Base-by-base conservation (phyloP, 2,329 filamentous ascomycete species). In the Didymella arachidicola region DNA sequence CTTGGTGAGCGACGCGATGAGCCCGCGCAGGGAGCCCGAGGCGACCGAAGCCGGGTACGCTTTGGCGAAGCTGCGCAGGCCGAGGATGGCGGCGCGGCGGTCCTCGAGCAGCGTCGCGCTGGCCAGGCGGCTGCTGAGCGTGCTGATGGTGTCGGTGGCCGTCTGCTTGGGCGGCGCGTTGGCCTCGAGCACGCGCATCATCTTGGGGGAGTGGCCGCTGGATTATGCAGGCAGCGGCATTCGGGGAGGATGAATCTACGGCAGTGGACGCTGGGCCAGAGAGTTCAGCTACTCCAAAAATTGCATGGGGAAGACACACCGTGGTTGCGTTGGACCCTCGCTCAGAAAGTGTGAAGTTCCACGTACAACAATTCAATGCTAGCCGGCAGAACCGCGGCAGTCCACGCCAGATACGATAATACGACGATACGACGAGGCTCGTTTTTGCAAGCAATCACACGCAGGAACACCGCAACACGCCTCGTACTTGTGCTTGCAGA, bases 21-120 rank as follows among this genome's bases (percentile, higher is more conserved):
- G 83, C 56, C 91, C 92, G 62, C 94, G 86, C 46, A 99, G 81
- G n/a, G 93, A 92, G 38, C 93, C 93, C 4, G 93, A 97, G 2
- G 96, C 92, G 34, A 99, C 95, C 7, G 93, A 96, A 14, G 96
- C 96, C 36, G 95, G 96, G 70, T 94, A 98, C 61, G 96, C 89
- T 79, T 98, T 98, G 41, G 95, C 92, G 77, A 99, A 98, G 79
- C 93, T 97, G 68, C 96, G 87, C 36, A 99, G 83, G 18, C 95
- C 95, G 29, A 96, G 86, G 46, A 99, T 97, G 44, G 95, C 93
- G 55, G 92, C 93, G 62, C 95, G 89, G 53, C 96, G 89, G 77
- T 99, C 96, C 79, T 99, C 95, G 39, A 99, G 86, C 16, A 99
- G 84, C 1, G 93, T 97, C 43, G 93, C 92, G 66, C 91, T 97